Percentiles rank a stretch among this genome's conserved stretches.
phyloP scores from a whole-genome alignment of 805 yeast species.

The Wickerhamomyces alni region DNA sequence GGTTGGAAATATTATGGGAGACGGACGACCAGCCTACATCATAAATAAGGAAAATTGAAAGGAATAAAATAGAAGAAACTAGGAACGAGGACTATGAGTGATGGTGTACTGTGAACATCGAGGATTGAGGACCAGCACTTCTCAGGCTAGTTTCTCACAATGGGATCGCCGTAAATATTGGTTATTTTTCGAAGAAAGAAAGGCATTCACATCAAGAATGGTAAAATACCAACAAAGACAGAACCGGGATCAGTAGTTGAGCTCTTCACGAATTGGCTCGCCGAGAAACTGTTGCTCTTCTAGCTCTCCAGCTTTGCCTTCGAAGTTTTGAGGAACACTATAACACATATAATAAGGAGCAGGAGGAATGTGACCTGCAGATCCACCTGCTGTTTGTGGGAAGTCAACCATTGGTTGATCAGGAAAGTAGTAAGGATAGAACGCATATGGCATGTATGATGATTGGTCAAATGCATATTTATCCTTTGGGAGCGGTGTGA shows the following conservation, averaged over 20 bases:
- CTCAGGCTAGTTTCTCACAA: too few species aligned
- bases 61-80: too few species aligned
- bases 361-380: slow-evolving; percentile 15
- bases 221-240: too few species aligned
- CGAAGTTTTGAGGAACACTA: slow-evolving; percentile 19
- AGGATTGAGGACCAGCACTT: too few species aligned
- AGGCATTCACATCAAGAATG: too few species aligned
- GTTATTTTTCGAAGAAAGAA: too few species aligned
- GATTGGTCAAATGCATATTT: slow-evolving; percentile 23
- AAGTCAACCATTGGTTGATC: slow-evolving; percentile 17
- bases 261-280: slow-evolving; percentile 3
- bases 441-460: slow-evolving; percentile 16
- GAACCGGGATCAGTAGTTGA: slow-evolving; percentile 4
- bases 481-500: slow-evolving; percentile 24
- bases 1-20: too few species aligned
- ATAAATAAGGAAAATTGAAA: too few species aligned
- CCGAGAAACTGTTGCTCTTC: slow-evolving; percentile 3
- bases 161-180: too few species aligned
- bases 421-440: slow-evolving; percentile 21
- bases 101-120: too few species aligned
- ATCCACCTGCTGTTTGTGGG: slow-evolving; percentile 9
- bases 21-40: too few species aligned
- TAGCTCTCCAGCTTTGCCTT: slow-evolving; percentile 6
- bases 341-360: slow-evolving; percentile 27
- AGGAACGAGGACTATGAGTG: too few species aligned